A percentile compares a stretch with the other conserved stretches of the same genome.
Conservation (phyloP, 441 rosid species). For the Pelargonium myrrhifolium region DNA sequence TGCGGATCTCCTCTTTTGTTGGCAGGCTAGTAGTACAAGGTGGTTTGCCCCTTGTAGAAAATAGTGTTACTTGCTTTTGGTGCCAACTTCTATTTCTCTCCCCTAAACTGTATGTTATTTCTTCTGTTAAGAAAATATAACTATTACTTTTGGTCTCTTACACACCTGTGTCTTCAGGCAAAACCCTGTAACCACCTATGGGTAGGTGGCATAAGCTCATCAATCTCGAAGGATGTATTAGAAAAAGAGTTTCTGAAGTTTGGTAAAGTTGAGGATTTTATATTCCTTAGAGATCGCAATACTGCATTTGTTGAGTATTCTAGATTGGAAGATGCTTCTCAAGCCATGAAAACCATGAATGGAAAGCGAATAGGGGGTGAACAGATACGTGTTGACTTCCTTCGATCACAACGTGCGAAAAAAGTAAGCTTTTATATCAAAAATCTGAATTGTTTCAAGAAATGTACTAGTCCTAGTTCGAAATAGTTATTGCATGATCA, state of each 20-base stretch:
- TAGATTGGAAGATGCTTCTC: conserved; percentile 62
- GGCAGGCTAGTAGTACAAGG: not conserved
- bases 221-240: conserved; percentile 55
- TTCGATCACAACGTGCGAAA: conserved; percentile 57
- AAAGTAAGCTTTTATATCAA: conserved; percentile 49
- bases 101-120: not conserved
- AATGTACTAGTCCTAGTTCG: conserved; percentile 6
- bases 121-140: not conserved
- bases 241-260: conserved; percentile 70
- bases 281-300: conserved; percentile 65
- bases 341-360: conserved; percentile 72
- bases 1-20: not conserved
- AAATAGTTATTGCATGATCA: conserved; percentile 1
- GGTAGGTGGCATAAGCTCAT: conserved; percentile 84
- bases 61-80: not conserved
- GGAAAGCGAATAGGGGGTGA: conserved; percentile 76
- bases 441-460: conserved; percentile 10
- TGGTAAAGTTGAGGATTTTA: conserved; percentile 74
- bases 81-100: not conserved
- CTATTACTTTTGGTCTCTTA: conserved; percentile 3
- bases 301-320: conserved; percentile 63
- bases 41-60: not conserved
- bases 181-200: conserved; percentile 71
- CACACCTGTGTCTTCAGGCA: conserved; percentile 44
- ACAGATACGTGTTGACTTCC: conserved; percentile 79